These are phyloP conservation scores for Spathaspora sp. DNA, from an alignment of 1,139 yeast genomes.

Conservation along the genomic window DNA sequence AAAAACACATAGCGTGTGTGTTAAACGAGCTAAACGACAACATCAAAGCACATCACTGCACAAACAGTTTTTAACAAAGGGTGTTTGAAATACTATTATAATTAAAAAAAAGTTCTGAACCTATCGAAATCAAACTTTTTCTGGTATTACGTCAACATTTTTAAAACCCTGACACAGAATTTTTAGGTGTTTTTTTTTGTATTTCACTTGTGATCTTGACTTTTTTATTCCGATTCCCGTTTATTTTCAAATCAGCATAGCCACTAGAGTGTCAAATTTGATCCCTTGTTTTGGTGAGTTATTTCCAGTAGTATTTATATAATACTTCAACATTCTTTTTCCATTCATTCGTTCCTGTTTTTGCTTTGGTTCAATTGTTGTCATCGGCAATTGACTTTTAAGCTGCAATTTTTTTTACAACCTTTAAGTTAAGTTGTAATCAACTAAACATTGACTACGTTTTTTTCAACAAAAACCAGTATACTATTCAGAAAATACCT, in stretches of 20 bases:
- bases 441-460: neutral
- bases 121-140: neutral
- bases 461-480: neutral
- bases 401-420: neutral
- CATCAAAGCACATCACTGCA: slow-evolving; percentile 3
- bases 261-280: neutral
- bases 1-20: no score
- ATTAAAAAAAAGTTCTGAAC: no score
- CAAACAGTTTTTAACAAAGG: neutral
- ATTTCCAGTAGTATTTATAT: neutral
- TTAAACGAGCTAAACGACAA: slow-evolving; percentile 17
- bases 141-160: neutral
- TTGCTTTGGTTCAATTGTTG: neutral
- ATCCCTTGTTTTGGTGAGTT: neutral
- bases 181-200: neutral
- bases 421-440: neutral
- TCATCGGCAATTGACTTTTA: no score
- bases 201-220: neutral
- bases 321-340: neutral
- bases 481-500: neutral
- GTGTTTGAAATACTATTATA: no score
- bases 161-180: neutral
- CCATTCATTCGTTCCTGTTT: neutral
- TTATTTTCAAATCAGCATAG: neutral
- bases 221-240: neutral